phyloP scores from a whole-genome alignment of 2,329 filamentous ascomycete genomes.

The Penicillium fuscoglaucum region DNA sequence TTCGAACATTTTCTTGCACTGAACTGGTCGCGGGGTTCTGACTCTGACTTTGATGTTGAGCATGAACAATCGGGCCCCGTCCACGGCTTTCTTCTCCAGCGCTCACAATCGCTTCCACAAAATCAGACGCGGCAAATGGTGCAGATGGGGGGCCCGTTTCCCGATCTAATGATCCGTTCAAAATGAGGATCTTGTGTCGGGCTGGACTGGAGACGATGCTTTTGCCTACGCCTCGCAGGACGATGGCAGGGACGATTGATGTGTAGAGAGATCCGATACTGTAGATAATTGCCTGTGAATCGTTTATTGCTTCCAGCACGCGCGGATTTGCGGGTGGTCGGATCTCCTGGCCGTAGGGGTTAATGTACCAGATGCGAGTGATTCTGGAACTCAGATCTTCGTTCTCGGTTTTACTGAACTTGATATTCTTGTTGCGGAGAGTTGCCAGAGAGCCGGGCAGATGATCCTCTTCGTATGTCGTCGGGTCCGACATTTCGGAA shows the following conservation, averaged over 20 bases:
- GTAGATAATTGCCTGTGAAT: constrained; percentile 73
- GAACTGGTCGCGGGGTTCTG: constrained; percentile 7
- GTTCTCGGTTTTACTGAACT: constrained; percentile 76
- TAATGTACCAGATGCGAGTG: constrained; percentile 90
- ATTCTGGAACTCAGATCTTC: constrained; percentile 79
- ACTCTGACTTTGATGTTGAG: constrained; percentile 3
- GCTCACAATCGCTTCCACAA: constrained; percentile 74
- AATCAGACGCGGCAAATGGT: constrained; percentile 74
- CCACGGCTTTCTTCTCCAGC: constrained; percentile 70
- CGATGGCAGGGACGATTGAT: constrained; percentile 77
- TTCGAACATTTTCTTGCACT: constrained; percentile 13
- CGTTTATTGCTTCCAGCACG: constrained; percentile 67
- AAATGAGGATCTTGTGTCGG: constrained; percentile 73
- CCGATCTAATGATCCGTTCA: constrained; percentile 81
- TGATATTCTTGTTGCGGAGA: constrained; percentile 76
- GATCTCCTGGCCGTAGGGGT: constrained; percentile 97
- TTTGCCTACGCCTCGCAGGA: constrained; percentile 73
- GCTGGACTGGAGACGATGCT: constrained; percentile 56
- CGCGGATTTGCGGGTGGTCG: constrained; percentile 78
- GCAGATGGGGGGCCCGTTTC: constrained; percentile 72
- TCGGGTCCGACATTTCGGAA: constrained; percentile 34
- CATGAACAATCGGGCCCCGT: constrained; percentile 24
- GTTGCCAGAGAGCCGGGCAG: constrained; percentile 69
- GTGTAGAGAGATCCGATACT: constrained; percentile 95
- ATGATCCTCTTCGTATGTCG: constrained; percentile 48